phyloP scores from a whole-genome alignment of 2,329 filamentous ascomycete genomes.

The Monosporascus ibericus region DNA sequence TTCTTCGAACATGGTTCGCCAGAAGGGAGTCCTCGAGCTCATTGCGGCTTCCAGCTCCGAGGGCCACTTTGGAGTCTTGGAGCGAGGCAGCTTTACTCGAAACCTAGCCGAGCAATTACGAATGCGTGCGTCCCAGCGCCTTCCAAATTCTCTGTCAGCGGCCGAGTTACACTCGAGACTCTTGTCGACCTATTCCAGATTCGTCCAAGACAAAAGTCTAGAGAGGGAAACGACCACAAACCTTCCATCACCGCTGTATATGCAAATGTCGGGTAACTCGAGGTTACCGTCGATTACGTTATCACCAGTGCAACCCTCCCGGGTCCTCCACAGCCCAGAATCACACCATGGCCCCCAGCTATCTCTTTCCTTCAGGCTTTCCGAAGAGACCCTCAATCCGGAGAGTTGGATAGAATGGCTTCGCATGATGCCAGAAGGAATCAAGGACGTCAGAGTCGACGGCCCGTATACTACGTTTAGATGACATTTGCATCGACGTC shows the following conservation, averaged over 20 bases:
- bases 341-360: conserved; percentile 34
- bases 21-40: conserved; percentile 49
- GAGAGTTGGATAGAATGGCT: conserved; percentile 55
- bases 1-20: conserved; percentile 44
- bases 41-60: conserved; percentile 50
- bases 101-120: conserved; percentile 44
- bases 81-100: conserved; percentile 46
- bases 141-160: conserved; percentile 39
- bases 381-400: conserved; percentile 44
- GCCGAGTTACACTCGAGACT: conserved; percentile 50
- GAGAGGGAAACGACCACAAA: conserved; percentile 42
- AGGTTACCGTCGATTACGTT: conserved; percentile 51
- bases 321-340: conserved; percentile 35
- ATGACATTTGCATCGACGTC: conserved; percentile 17
- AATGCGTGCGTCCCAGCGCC: conserved; percentile 37
- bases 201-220: conserved; percentile 43
- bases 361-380: conserved; percentile 43
- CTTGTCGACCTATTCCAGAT: conserved; percentile 44
- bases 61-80: conserved; percentile 41
- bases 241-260: conserved; percentile 48
- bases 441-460: conserved; percentile 50
- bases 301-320: conserved; percentile 38
- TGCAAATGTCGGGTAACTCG: conserved; percentile 49
- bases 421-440: conserved; percentile 50
- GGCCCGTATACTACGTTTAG: conserved; percentile 40